Conservation (phyloP, 441 rosid species). For the Populus trichocarpa region DNA sequence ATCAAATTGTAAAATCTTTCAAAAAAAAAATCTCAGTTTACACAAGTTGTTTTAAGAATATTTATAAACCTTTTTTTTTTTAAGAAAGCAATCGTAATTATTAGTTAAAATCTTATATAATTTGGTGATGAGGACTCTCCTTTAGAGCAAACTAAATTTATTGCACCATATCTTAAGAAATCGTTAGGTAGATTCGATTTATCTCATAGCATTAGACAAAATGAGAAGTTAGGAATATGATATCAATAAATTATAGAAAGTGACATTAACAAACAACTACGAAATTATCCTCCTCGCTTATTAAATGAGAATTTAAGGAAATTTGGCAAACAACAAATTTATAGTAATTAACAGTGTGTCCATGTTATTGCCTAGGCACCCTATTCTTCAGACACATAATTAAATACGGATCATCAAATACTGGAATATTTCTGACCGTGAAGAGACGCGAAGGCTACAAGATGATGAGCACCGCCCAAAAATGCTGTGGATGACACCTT, state of each 20-base stretch:
- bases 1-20: too few relatives aligned
- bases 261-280: neutral
- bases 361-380: neutral
- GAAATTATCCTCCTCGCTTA: neutral
- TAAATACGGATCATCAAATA: neutral
- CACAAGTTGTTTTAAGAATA: neutral
- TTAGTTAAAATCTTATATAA: neutral
- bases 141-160: neutral
- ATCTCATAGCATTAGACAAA: neutral
- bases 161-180: neutral
- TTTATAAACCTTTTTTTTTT: neutral
- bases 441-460: neutral
- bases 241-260: neutral
- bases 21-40: too few relatives aligned
- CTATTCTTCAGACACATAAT: neutral
- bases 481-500: neutral
- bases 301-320: neutral
- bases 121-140: neutral
- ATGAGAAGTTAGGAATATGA: neutral
- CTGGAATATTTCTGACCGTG: neutral
- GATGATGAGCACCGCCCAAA: neutral
- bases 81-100: neutral
- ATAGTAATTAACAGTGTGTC: neutral
- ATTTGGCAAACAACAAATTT: neutral
- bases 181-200: neutral